Conservation (phyloP, 2,329 filamentous ascomycete genomes). For the Fusarium sp. region DNA sequence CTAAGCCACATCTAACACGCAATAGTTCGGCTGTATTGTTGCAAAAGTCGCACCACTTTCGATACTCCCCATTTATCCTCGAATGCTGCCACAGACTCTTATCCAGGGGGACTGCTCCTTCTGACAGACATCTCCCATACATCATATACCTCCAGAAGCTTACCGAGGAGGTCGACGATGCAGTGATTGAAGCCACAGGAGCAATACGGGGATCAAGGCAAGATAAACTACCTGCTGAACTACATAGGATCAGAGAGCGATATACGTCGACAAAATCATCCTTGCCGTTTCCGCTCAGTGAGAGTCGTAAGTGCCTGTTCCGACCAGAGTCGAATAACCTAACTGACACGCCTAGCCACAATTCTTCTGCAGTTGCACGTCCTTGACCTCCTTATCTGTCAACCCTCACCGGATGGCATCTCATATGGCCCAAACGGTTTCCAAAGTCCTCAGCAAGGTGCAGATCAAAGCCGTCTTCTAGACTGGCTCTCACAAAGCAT, state of each 20-base stretch:
- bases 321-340: no score
- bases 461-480: conserved; percentile 31
- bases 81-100: conserved; percentile 39
- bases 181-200: conserved; percentile 24
- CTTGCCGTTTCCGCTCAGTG: conserved; percentile 42
- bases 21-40: conserved; percentile 38
- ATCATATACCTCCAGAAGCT: conserved; percentile 45
- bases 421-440: conserved; percentile 41
- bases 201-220: not conserved
- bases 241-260: conserved; percentile 31
- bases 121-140: conserved; percentile 43
- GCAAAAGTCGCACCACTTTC: conserved; percentile 45
- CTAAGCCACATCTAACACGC: not conserved
- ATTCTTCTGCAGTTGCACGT: conserved; percentile 43
- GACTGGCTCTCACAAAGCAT: conserved; percentile 46
- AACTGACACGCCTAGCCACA: conserved; percentile 14
- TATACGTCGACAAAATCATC: conserved; percentile 37
- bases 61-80: conserved; percentile 42
- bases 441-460: conserved; percentile 26
- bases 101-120: conserved; percentile 8
- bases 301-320: conserved; percentile 42
- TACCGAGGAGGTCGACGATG: conserved; percentile 45
- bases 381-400: conserved; percentile 45
- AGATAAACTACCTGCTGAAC: conserved; percentile 18
- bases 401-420: conserved; percentile 40